A percentile compares a stretch with the other conserved stretches of the same genome.
These are phyloP conservation scores for Bacterosira constricta DNA, from an alignment of 108 stramenopile species.

Conservation along the genomic window DNA sequence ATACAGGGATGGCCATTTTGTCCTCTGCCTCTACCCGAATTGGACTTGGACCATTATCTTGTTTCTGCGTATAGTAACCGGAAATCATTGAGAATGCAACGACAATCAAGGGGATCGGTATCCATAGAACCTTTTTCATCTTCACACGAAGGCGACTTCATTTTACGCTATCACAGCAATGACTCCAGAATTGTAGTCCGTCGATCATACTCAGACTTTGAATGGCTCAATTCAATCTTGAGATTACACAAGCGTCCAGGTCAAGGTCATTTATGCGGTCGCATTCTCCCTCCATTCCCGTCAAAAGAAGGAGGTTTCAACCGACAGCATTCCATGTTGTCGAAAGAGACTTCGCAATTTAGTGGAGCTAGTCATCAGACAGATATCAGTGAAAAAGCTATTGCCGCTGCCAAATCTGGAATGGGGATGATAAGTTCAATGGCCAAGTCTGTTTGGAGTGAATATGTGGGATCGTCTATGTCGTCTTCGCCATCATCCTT, in stretches of 20 bases:
- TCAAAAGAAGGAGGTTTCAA: constrained; percentile 26
- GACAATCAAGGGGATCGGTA: constrained; percentile 5
- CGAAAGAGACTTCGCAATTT: neutral
- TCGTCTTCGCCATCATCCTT: constrained; percentile 17
- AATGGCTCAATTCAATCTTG: constrained; percentile 84
- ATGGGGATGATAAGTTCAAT: constrained; percentile 68
- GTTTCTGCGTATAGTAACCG: constrained; percentile 36
- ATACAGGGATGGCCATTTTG: constrained; percentile 54
- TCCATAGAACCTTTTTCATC: constrained; percentile 41
- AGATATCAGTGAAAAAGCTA: constrained; percentile 60
- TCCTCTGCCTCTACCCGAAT: constrained; percentile 72
- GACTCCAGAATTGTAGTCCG: constrained; percentile 53
- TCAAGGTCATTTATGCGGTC: constrained; percentile 77
- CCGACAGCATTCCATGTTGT: neutral
- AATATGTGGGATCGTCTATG: constrained; percentile 29
- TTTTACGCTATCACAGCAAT: constrained; percentile 31
- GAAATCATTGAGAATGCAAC: neutral
- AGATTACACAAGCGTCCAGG: constrained; percentile 74
- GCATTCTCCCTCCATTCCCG: constrained; percentile 85
- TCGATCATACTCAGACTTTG: constrained; percentile 78
- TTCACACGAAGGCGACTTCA: constrained; percentile 37
- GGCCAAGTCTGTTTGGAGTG: constrained; percentile 71
- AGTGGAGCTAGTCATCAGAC: constrained; percentile 13
- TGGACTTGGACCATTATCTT: constrained; percentile 81
- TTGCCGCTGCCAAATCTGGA: constrained; percentile 63